Conservation (phyloP, 2,329 filamentous ascomycete species). For the Trichoderma semiorbis region DNA sequence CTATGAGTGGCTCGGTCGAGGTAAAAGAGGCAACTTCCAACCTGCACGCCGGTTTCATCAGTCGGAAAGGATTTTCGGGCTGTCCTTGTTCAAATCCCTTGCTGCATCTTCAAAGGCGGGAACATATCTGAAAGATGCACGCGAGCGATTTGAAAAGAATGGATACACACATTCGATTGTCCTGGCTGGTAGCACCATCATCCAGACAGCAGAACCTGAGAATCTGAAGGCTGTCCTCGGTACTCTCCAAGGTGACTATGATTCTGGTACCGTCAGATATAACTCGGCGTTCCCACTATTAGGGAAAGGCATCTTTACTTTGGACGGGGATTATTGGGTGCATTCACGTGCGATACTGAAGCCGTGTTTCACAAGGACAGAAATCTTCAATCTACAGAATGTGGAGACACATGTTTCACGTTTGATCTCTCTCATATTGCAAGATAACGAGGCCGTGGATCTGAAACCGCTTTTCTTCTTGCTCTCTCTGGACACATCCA, state of each 20-base stretch:
- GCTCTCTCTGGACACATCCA: too few relatives aligned
- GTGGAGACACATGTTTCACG: too few relatives aligned
- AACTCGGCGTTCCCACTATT: conserved; percentile 27
- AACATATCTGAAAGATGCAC: background rate
- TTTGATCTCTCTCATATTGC: too few relatives aligned
- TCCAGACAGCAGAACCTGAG: background rate
- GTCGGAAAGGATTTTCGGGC: background rate
- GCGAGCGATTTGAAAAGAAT: background rate
- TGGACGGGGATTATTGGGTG: conserved; percentile 40
- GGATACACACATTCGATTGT: background rate
- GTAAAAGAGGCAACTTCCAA: too few relatives aligned
- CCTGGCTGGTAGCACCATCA: background rate
- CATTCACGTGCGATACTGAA: conserved; percentile 35
- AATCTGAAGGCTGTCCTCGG: background rate
- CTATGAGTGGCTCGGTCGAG: too few relatives aligned
- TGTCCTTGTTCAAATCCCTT: background rate
- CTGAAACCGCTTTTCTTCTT: too few relatives aligned
- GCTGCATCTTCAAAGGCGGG: background rate
- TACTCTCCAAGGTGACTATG: background rate
- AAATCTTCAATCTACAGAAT: conserved; percentile 20
- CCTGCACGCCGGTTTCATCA: background rate
- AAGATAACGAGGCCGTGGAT: too few relatives aligned
- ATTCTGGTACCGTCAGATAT: background rate
- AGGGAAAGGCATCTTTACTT: conserved; percentile 40
- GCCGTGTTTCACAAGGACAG: conserved; percentile 24